Evolutionary conservation across 257 asterid species (phyloP).

Genomic region (Coffea eugenioides): DNA sequence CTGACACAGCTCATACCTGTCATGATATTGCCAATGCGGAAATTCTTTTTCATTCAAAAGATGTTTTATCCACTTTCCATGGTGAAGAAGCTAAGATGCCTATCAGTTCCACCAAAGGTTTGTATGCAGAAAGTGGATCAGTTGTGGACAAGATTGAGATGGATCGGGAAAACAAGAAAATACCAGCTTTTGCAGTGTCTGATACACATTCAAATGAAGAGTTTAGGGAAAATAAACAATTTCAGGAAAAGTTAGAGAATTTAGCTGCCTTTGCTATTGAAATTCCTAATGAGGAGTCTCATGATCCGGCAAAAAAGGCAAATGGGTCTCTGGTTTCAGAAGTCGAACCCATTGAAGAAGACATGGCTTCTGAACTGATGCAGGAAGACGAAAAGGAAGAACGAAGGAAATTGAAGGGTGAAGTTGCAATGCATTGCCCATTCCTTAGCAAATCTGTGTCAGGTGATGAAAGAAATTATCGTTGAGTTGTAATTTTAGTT

Average conservation of each 20-base stretch:
- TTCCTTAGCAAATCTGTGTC: conserved; percentile 34
- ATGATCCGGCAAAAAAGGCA: conserved; percentile 20
- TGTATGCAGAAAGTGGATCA: conserved; percentile 22
- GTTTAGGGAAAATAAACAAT: conserved; percentile 22
- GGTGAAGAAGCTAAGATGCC: conserved; percentile 29
- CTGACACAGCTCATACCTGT: conserved; percentile 7
- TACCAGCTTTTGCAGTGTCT: background rate
- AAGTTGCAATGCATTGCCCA: conserved; percentile 17
- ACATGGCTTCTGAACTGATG: conserved; percentile 26
- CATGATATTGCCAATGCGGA: conserved; percentile 25
- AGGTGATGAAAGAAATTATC: conserved; percentile 32
- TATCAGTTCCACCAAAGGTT: conserved; percentile 25
- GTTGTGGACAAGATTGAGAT: conserved; percentile 21
- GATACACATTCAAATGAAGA: conserved; percentile 1
- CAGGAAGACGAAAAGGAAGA: conserved; percentile 27
- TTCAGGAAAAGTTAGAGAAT: conserved; percentile 22
- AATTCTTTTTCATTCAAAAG: conserved; percentile 26
- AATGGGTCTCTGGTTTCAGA: conserved; percentile 22
- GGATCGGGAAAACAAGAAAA: background rate
- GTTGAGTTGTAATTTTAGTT: background rate
- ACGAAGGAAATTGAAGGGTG: conserved; percentile 21
- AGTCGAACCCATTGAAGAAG: conserved; percentile 26
- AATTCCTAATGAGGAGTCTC: conserved; percentile 24
- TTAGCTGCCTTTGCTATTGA: conserved; percentile 23
- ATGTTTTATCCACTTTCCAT: conserved; percentile 16